phyloP scores from a whole-genome alignment of 2,329 filamentous ascomycete species.

The Aspergillus pseudoglaucus region DNA sequence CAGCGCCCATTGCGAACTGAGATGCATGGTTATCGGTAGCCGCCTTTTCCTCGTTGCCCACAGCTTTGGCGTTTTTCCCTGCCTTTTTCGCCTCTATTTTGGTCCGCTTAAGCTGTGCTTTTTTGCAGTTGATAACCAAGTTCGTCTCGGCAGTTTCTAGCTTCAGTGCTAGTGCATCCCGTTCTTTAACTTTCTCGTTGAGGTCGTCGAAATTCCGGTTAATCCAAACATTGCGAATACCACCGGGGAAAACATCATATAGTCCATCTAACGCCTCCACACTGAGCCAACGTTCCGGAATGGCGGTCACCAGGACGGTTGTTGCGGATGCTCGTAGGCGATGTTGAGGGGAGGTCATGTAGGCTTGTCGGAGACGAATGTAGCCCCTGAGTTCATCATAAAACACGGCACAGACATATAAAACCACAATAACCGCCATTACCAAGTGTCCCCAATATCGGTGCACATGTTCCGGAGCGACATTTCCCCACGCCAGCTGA shows the following conservation, averaged over 20 bases:
- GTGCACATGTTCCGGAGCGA: conserved; percentile 57
- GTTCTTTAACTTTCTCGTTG: conserved; percentile 71
- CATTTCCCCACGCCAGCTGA: conserved; percentile 79
- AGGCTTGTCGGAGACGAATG: conserved; percentile 88
- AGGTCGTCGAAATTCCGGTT: conserved; percentile 82
- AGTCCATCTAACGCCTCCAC: conserved; percentile 73
- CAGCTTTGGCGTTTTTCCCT: conserved; percentile 38
- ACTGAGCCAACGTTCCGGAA: conserved; percentile 84
- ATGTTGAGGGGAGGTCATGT: conserved; percentile 90
- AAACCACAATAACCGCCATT: conserved; percentile 67
- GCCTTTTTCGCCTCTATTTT: conserved; percentile 58
- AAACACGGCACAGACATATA: conserved; percentile 82
- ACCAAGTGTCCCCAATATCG: conserved; percentile 81
- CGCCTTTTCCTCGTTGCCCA: conserved; percentile 42
- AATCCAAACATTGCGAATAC: conserved; percentile 92
- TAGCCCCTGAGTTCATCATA: conserved; percentile 82
- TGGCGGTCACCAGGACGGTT: conserved; percentile 85
- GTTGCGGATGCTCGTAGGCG: conserved; percentile 88
- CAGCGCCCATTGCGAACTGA: conserved; percentile 42
- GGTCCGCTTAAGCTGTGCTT: conserved; percentile 65
- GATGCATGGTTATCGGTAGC: conserved; percentile 44
- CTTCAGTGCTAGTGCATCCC: conserved; percentile 62
- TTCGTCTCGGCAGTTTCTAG: conserved; percentile 81
- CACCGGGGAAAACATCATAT: conserved; percentile 94
- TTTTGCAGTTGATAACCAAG: conserved; percentile 72